Percentiles rank a stretch among this genome's conserved stretches.
phyloP scores from a whole-genome alignment of 2,329 filamentous ascomycete species.

The Gremmenia infestans region DNA sequence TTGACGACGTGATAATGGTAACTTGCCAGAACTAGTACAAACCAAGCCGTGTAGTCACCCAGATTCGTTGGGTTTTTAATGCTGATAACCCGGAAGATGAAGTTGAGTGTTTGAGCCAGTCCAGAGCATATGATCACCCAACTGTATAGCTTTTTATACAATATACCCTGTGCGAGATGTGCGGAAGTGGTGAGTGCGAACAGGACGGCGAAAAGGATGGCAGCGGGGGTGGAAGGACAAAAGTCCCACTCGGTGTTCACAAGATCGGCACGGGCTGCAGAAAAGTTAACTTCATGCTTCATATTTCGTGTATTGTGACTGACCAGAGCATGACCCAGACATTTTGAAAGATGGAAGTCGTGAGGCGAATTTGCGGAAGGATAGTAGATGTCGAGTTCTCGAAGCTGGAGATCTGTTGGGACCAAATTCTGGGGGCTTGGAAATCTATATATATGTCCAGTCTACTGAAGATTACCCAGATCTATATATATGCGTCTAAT shows the following conservation, averaged over 20 bases:
- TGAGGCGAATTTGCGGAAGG: too few species aligned
- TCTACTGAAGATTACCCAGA: too few species aligned
- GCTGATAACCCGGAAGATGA: conserved; percentile 35
- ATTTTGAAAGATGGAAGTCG: too few species aligned
- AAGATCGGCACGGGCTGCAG: not conserved
- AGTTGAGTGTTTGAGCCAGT: conserved; percentile 39
- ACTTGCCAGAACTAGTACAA: conserved; percentile 30
- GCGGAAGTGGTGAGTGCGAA: conserved; percentile 29
- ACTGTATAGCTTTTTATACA: conserved; percentile 28
- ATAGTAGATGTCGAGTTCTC: too few species aligned
- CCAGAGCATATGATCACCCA: conserved; percentile 38
- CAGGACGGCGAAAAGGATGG: conserved; percentile 31
- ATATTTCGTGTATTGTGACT: too few species aligned
- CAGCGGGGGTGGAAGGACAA: conserved; percentile 30
- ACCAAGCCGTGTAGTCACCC: conserved; percentile 35
- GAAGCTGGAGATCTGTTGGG: too few species aligned
- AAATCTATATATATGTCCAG: too few species aligned
- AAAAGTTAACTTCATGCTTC: too few species aligned
- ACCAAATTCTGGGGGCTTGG: too few species aligned
- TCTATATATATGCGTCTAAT: too few species aligned
- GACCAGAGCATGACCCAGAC: too few species aligned
- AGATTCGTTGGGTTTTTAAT: conserved; percentile 36
- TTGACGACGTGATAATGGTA: too few species aligned
- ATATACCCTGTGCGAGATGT: conserved; percentile 32
- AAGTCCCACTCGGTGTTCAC: conserved; percentile 13